A percentile compares a stretch with the other conserved stretches of the same genome.
Conservation (phyloP, 345 rosid genomes). For the Isatis tinctoria region DNA sequence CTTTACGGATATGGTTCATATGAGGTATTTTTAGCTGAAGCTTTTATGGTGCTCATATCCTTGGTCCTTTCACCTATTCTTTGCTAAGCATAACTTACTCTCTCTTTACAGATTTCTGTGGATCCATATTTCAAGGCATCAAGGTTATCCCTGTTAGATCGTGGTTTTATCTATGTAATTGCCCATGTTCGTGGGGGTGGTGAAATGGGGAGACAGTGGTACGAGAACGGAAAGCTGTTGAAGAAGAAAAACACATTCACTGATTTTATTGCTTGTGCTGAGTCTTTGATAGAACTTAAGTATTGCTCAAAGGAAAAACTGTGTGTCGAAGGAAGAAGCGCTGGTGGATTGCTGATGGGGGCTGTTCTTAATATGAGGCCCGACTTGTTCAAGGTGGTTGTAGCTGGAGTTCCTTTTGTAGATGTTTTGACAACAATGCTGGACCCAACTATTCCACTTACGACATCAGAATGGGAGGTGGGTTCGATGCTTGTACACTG, state of each 20-base stretch:
- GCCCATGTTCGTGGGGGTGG: conserved; percentile 99
- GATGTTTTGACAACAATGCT: conserved; percentile 96
- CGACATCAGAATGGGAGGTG: conserved; percentile 99
- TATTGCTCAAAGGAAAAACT: conserved; percentile 76
- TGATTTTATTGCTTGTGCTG: conserved; percentile 83
- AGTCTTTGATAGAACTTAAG: conserved; percentile 59
- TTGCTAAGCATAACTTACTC: conserved; percentile 1
- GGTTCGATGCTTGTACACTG: neutral
- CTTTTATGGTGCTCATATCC: neutral
- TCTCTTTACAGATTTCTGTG: conserved; percentile 43
- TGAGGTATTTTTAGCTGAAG: conserved; percentile 54
- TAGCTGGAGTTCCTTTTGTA: conserved; percentile 95
- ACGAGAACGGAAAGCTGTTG: conserved; percentile 83
- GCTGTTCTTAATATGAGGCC: conserved; percentile 97
- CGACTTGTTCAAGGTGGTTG: conserved; percentile 81
- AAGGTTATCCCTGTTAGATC: conserved; percentile 80
- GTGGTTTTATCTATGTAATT: conserved; percentile 78
- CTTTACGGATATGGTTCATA: conserved; percentile 97
- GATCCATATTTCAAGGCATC: conserved; percentile 76
- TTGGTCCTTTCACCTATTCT: neutral
- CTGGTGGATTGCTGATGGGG: conserved; percentile 93
- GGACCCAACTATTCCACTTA: conserved; percentile 92
- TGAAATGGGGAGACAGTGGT: conserved; percentile 98
- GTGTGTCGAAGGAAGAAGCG: conserved; percentile 90
- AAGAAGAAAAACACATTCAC: conserved; percentile 87